Evolutionary conservation across 2,329 filamentous ascomycete species (phyloP), one percentile per base, ranked within the genome.

Genomic region (Talaromyces sp.): DNA sequence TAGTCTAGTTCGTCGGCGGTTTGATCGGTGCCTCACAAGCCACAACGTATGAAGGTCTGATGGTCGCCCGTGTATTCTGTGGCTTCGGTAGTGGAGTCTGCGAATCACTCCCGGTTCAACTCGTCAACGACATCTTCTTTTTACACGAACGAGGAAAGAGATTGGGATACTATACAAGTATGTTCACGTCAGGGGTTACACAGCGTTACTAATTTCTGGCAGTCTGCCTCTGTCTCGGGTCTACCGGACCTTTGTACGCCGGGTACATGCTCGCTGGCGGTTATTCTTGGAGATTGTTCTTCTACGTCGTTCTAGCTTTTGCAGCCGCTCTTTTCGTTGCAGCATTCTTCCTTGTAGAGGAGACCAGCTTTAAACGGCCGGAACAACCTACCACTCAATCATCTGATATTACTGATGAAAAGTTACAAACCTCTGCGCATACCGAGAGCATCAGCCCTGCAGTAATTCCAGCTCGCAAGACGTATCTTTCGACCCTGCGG

Each of bases 241-340:
- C 84, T 0, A 84, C 83, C 0, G 84, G 85, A 0, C 84, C 86
- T 0, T 76, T 88, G 1, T 86, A 85, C 58, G 84, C 86, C 1
- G 85, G 85, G 13, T 88, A 87, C 72, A 88, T 88, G 85, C 81
- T 88, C 6, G 80, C 82, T 0, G 85, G 80, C 0, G 83, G 84
- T 10, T 83, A 85, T 70, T 86, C 84, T 6, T 88, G 85, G 85
- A 78, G 83, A 17, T 80, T 88, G 0, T 88, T 85, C 76, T 88
- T 88, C 77, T 87, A 87, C 71, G 85, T 88, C 63, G 81, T 84
- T 67, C 80, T 85, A 58, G 86, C 84, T 2, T 87, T 88, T 61
- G 80, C 82, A 1, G 75, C 74, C 8, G 74, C 73, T 5, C 71
- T 77, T 58, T 75, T 78, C 66, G 75, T 86, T 51, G 69, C 83